Evolutionary conservation across 1,284 basidiomycete species (phyloP), one percentile per base, ranked within the genome.

Genomic region (Tilletia walkeri): DNA sequence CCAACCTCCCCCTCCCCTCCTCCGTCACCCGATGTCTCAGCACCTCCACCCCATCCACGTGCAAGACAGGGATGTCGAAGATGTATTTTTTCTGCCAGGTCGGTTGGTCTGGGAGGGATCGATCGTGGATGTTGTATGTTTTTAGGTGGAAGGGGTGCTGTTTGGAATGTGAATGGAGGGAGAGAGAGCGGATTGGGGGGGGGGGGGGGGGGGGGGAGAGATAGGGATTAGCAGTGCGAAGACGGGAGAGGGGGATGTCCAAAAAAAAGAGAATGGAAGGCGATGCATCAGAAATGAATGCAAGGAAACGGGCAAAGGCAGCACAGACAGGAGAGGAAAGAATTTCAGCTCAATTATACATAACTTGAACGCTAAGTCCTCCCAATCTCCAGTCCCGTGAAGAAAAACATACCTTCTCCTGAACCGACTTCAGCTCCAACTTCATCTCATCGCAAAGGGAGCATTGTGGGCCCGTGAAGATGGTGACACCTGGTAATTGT

Each of bases 41-140:
- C 24, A 56, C 54, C 54, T 56, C 54, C 54, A 30, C 10, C 70
- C 66, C 67, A 16, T 66, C 73, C n/a, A 80, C 47, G 68, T 82
- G 80, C 20, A 82, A 65, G 14, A 82, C 80, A 9, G 80, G 80
- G 38, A 82, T 82, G 63, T 82, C 82, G 68, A 82, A 83, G 73
- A 82, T 81, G 67, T 83, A 83, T 71, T 72, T 74, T 67, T 81
- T 72, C 45, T 81, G 72, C 80, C 80, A 83, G n/a, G 71, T 54
- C 5, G 74, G 65, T 4, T 78, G 76, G 20, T 82, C 72, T 0
- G 73, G 66, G 50, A 76, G 53, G 7, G 69, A 47, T 45, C 80
- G 76, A 70, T 83, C 81, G 38, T 80, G 73, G 54, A 83, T 82
- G 65, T 83, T 80, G 77, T 78, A 83, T 16, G 69, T 73, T 10